Conservation (phyloP, 1,284 basidiomycete species). For the Ganoderma multipileum region DNA sequence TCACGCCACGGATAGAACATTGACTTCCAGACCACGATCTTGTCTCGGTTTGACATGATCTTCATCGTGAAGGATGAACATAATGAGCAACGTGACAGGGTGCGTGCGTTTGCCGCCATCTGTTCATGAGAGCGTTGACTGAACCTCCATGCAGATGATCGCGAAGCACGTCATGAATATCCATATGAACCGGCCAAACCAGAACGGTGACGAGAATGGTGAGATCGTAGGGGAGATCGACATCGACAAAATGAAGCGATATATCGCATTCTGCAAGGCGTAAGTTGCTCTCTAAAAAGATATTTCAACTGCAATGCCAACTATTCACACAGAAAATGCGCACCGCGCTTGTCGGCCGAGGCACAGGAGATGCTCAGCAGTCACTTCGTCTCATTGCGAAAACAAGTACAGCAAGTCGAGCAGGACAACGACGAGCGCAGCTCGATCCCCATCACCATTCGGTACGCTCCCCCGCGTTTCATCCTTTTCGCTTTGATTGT, state of each 20-base stretch:
- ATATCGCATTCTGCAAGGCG: slow-evolving; percentile 96
- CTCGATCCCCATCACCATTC: slow-evolving; percentile 97
- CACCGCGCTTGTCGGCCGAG: slow-evolving; percentile 91
- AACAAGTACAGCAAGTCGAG: slow-evolving; percentile 97
- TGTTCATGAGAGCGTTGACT: slow-evolving; percentile 1
- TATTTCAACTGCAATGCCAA: neutral
- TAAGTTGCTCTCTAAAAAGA: slow-evolving; percentile 42
- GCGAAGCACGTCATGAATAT: slow-evolving; percentile 99
- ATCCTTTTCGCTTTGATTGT: neutral
- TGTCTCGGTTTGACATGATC: slow-evolving; percentile 99
- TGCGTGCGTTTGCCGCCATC: slow-evolving; percentile 42
- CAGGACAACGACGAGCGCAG: slow-evolving; percentile 97
- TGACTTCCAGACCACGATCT: slow-evolving; percentile 97
- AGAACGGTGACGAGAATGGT: slow-evolving; percentile 63
- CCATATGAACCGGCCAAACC: slow-evolving; percentile 91
- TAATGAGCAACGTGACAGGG: slow-evolving; percentile 92
- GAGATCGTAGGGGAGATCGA: slow-evolving; percentile 92
- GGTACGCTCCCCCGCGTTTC: slow-evolving; percentile 56
- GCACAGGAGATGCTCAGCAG: slow-evolving; percentile 97
- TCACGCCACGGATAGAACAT: slow-evolving; percentile 72
- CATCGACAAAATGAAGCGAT: slow-evolving; percentile 98
- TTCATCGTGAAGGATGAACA: slow-evolving; percentile 99
- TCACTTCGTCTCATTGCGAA: slow-evolving; percentile 94
- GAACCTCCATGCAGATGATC: slow-evolving; percentile 69
- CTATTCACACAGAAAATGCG: slow-evolving; percentile 78